phyloP scores from a whole-genome alignment of 257 asterid genomes.

The Solanum piurae region DNA sequence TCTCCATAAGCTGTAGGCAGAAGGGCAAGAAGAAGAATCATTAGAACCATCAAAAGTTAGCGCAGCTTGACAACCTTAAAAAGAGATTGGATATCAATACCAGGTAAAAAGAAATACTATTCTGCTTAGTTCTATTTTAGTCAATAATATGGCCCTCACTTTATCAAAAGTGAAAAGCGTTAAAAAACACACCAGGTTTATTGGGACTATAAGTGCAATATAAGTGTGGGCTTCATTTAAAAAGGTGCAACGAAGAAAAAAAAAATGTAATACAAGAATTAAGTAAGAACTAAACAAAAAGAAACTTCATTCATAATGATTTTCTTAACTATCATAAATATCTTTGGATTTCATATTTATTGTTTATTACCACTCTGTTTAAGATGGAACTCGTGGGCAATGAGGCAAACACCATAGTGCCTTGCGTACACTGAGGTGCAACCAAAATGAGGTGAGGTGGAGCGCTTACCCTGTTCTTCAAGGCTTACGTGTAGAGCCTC shows the following conservation, averaged over 20 bases:
- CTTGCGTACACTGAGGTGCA: background rate
- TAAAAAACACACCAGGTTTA: background rate
- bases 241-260: background rate
- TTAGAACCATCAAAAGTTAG: background rate
- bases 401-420: background rate
- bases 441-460: background rate
- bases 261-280: background rate
- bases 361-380: background rate
- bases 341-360: background rate
- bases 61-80: background rate
- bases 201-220: background rate
- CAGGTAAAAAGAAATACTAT: background rate
- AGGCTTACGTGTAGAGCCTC: background rate
- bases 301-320: background rate
- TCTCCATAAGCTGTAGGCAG: conserved; percentile 68
- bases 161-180: background rate
- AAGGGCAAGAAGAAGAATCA: conserved; percentile 1
- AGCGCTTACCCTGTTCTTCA: background rate
- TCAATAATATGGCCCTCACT: background rate
- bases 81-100: background rate
- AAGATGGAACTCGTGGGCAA: background rate
- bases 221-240: background rate
- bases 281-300: background rate
- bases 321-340: background rate
- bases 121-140: background rate